These are phyloP conservation scores for Eucalyptus cladocalyx DNA, from an alignment of 345 rosid species.

Conservation along the genomic window DNA sequence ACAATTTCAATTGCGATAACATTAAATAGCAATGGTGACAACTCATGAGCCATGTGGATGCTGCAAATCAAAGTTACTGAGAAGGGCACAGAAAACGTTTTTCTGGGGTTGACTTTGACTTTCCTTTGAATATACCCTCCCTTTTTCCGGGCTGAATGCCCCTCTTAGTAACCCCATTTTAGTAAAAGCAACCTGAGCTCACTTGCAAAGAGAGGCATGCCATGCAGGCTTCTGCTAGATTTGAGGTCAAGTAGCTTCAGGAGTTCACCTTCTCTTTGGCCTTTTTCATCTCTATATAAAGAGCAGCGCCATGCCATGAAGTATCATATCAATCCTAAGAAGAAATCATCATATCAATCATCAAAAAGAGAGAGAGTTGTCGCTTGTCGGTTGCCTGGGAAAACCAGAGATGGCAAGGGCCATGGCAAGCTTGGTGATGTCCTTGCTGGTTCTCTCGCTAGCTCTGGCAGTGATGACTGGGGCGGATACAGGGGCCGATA, in stretches of 20 bases:
- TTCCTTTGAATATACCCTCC: not conserved
- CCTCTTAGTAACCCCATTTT: not conserved
- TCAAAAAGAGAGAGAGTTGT: not conserved
- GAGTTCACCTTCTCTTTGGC: not conserved
- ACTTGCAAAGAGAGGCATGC: not conserved
- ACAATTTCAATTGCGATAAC: rapidly evolving
- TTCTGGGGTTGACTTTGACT: not conserved
- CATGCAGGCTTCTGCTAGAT: not conserved
- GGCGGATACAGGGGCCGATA: not conserved
- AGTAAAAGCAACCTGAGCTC: not conserved
- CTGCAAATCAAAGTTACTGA: not conserved
- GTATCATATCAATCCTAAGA: not conserved
- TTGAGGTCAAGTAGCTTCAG: not conserved
- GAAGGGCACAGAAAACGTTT: not conserved
- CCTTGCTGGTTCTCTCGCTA: not conserved
- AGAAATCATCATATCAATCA: not conserved
- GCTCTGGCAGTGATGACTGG: not conserved
- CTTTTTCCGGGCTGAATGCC: not conserved
- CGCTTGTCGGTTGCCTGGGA: not conserved
- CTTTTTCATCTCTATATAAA: not conserved
- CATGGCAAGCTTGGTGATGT: not conserved
- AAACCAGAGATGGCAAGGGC: not conserved
- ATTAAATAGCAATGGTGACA: not conserved
- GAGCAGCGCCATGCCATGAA: not conserved
- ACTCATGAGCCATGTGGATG: not conserved